Percentiles rank a stretch among this genome's conserved stretches.
phyloP scores from a whole-genome alignment of 306 rosid species.

The Crotalaria pallida region DNA sequence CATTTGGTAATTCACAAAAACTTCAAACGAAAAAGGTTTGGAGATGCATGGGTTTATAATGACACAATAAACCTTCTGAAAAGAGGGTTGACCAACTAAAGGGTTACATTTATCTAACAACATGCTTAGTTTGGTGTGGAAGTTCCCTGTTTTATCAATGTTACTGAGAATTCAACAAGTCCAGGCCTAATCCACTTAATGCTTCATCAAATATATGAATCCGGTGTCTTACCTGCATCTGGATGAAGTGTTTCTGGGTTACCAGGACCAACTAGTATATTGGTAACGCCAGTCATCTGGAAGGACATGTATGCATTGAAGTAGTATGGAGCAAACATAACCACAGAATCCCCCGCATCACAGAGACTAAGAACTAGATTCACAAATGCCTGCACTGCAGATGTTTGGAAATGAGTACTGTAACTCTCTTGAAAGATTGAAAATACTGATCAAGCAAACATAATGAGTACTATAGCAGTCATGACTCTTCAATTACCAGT shows the following conservation, averaged over 20 bases:
- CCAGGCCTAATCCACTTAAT: background rate
- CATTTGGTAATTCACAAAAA: background rate
- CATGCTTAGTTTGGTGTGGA: background rate
- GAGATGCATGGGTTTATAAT: background rate
- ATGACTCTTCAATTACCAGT: background rate
- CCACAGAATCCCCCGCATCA: constrained; percentile 85
- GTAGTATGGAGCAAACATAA: constrained; percentile 92
- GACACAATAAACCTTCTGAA: background rate
- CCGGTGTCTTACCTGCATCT: constrained; percentile 62
- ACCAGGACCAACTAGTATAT: constrained; percentile 82
- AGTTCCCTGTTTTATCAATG: background rate
- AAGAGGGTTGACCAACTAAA: background rate
- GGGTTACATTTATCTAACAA: background rate
- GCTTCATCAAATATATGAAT: background rate
- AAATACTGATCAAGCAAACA: background rate
- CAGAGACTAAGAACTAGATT: constrained; percentile 92
- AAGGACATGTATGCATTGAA: constrained; percentile 90
- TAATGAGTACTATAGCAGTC: background rate
- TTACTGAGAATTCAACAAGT: background rate
- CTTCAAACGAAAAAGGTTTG: background rate
- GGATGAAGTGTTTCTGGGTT: constrained; percentile 75
- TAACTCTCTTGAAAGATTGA: background rate
- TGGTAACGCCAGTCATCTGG: constrained; percentile 91
- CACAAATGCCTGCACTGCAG: constrained; percentile 81
- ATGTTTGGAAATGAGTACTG: constrained; percentile 21